Evolutionary conservation across 169 alveolate genomes (phyloP).

Genomic region (Ichthyophthirius multifiliis): DNA sequence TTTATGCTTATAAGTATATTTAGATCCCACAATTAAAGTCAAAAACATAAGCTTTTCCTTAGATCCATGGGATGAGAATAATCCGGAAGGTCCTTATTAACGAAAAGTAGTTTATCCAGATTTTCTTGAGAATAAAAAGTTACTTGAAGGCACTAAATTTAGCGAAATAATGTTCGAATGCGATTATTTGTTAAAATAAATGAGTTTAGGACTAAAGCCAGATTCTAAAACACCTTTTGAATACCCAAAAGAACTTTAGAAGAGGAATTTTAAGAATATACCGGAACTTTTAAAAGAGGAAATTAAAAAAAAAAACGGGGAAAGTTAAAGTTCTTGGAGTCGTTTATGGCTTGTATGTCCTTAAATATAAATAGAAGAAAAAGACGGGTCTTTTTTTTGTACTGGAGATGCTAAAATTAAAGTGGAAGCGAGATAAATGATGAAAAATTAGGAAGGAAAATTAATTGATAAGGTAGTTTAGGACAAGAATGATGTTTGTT

Average conservation of each 20-base stretch:
- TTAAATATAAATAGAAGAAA: background rate
- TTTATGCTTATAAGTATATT: constrained; percentile 17
- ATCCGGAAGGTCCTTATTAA: constrained; percentile 18
- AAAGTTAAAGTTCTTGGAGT: background rate
- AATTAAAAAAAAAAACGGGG: background rate
- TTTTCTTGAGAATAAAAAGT: constrained; percentile 6
- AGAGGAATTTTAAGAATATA: background rate
- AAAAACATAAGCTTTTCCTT: constrained; percentile 34
- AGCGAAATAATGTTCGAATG: constrained; percentile 40
- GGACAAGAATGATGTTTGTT: constrained; percentile 11
- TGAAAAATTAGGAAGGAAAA: constrained; percentile 8
- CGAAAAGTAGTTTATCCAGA: constrained; percentile 46
- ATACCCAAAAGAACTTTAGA: constrained; percentile 7
- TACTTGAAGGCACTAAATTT: constrained; percentile 27
- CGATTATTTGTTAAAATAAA: constrained; percentile 25
- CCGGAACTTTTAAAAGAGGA: background rate
- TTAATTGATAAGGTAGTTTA: constrained; percentile 18
- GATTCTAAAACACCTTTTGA: constrained; percentile 19
- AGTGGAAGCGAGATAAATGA: constrained; percentile 32
- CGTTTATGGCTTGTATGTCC: background rate
- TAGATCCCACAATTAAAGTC: constrained; percentile 5
- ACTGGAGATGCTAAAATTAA: constrained; percentile 9
- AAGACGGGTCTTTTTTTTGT: background rate
- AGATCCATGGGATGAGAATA: constrained; percentile 35
- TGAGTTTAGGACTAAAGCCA: constrained; percentile 12